phyloP scores from a whole-genome alignment of 2,329 filamentous ascomycete genomes.

The Periconia macrospinosa region DNA sequence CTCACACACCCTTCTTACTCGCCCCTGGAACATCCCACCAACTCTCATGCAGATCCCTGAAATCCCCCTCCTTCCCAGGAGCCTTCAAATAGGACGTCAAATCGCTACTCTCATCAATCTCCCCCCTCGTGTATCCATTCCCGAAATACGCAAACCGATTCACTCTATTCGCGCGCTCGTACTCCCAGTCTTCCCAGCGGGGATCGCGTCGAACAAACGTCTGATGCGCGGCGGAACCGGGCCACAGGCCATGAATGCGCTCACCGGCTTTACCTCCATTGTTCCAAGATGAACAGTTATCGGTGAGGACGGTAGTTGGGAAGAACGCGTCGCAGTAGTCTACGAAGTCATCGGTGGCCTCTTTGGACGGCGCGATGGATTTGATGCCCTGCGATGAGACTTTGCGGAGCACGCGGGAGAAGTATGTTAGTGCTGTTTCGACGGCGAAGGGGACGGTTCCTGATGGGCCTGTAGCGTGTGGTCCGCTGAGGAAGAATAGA shows the following conservation, averaged over 20 bases:
- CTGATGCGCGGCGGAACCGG: slow-evolving; percentile 66
- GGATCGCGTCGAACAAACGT: slow-evolving; percentile 61
- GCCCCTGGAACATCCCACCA: slow-evolving; percentile 56
- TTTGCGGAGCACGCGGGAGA: slow-evolving; percentile 69
- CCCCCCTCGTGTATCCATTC: slow-evolving; percentile 66
- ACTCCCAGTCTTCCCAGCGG: slow-evolving; percentile 63
- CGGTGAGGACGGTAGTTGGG: slow-evolving; percentile 56
- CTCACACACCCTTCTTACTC: slow-evolving; percentile 12
- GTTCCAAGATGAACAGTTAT: slow-evolving; percentile 72
- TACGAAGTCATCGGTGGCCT: slow-evolving; percentile 66
- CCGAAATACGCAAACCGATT: slow-evolving; percentile 67
- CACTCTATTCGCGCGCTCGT: slow-evolving; percentile 48
- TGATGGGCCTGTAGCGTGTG: slow-evolving; percentile 45
- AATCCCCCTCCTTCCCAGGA: slow-evolving; percentile 57
- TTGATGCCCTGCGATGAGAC: slow-evolving; percentile 67
- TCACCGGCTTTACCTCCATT: slow-evolving; percentile 63
- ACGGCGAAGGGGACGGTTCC: slow-evolving; percentile 69
- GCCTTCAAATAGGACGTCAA: slow-evolving; percentile 65
- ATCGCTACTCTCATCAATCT: slow-evolving; percentile 59
- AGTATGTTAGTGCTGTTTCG: slow-evolving; percentile 67
- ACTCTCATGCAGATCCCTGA: slow-evolving; percentile 66
- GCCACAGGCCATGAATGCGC: slow-evolving; percentile 70
- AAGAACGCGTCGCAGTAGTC: slow-evolving; percentile 58
- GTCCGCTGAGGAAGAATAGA: slow-evolving; percentile 64
- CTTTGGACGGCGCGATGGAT: slow-evolving; percentile 58